phyloP scores from a whole-genome alignment of 805 yeast species.

The Candida nemodendra region DNA sequence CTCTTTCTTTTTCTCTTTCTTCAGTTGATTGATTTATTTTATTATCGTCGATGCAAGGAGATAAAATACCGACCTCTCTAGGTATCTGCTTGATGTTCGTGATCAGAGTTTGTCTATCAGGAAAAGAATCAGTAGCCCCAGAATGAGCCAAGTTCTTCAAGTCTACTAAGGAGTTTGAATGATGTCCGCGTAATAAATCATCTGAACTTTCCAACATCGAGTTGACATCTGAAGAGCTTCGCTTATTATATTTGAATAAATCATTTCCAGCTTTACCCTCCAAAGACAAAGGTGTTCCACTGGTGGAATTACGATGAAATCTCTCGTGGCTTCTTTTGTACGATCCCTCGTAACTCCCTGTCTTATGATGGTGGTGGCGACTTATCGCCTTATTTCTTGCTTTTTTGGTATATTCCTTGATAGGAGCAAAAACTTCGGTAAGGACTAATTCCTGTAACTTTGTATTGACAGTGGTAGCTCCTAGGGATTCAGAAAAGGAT shows the following conservation, averaged over 20 bases:
- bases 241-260: not conserved
- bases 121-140: conserved; percentile 18
- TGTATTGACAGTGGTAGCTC: conserved; percentile 69
- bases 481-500: conserved; percentile 31
- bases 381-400: conserved; percentile 17
- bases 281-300: conserved; percentile 15
- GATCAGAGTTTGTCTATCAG: conserved; percentile 29
- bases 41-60: too few species aligned
- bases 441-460: conserved; percentile 68
- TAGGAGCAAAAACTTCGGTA: conserved; percentile 69
- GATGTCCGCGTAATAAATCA: conserved; percentile 8
- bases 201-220: not conserved
- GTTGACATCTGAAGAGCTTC: conserved; percentile 6
- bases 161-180: conserved; percentile 24
- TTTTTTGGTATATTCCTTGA: conserved; percentile 31
- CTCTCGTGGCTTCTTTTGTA: conserved; percentile 8
- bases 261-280: not conserved
- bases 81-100: conserved; percentile 41
- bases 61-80: too few species aligned
- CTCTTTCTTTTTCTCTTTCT: conserved; percentile 56
- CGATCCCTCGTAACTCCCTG: conserved; percentile 8
- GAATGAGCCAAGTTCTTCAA: conserved; percentile 18
- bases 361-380: conserved; percentile 13
- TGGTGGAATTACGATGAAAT: conserved; percentile 30
- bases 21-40: too few species aligned